Base-by-base conservation (phyloP, 176 grass and related monocot species). In the Luzula sylvatica region DNA sequence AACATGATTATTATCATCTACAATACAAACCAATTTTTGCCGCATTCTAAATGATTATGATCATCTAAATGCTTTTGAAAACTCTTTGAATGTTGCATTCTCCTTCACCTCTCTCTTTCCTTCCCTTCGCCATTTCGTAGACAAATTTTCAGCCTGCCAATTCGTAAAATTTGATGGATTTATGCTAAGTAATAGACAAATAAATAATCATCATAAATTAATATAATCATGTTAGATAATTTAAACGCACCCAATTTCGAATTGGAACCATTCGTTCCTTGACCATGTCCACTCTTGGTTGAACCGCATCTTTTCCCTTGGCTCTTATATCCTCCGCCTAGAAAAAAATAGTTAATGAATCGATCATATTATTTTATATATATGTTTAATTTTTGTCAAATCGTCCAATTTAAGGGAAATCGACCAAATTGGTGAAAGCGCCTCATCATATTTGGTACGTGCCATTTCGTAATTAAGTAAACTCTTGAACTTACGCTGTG, bases 221-320 rank as follows among this genome's bases (percentile, higher is more conserved):
- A 50, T 12, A 25, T 44, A 29, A 28, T 26, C 7, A 8, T 26
- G 7, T 54, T 39, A 45, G 26, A 22, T 35, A 47, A n/a, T 44
- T 12, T 26, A 3, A 24, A 46, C 39, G 46, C 62, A 96, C 90
- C 90, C 90, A 89, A 61, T 28, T 76, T 69, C 77, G 72, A 35
- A 96, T 16, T 40, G 90, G 90, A 76, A 27, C 65, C 58, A 96
- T 79, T 57, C 58, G 70, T 60, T 96, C 81, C 67, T 56, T 96
- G 15, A 96, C 44, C 70, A 69, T 82, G 58, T 96, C 64, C 38
- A 69, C 80, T 58, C 38, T 50, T 25, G 84, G 84, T 53, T 68
- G 77, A 64, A 89, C 20, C 26, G 77, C 66, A 50, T 74, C 77
- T 75, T 54, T 96, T 42, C 84, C 81, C 75, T 76, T 86, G 20